A percentile compares a stretch with the other conserved stretches of the same genome.
Conservation (phyloP, 2,329 filamentous ascomycete species). For the Sarocladium strictum region DNA sequence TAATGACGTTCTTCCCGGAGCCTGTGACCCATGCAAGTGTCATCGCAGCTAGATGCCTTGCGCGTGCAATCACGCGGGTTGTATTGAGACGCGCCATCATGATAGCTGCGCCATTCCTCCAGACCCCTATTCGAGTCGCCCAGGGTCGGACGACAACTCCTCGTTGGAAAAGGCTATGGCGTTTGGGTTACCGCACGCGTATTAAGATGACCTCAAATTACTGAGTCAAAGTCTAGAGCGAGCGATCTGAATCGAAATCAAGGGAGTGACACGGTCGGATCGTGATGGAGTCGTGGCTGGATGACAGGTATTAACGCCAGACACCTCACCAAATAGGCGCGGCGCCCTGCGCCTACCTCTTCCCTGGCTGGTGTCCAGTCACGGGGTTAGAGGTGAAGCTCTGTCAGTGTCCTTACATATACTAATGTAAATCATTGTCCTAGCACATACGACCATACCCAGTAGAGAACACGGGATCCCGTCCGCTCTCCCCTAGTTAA, state of each 20-base stretch:
- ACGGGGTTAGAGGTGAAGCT: neutral
- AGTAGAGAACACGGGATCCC: slow-evolving; percentile 1
- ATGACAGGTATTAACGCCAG: neutral
- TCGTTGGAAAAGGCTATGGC: neutral
- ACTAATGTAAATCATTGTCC: neutral
- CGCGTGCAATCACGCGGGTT: neutral
- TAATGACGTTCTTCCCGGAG: neutral
- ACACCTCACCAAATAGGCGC: too few relatives aligned
- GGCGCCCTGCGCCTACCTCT: too few relatives aligned
- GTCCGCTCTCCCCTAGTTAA: slow-evolving; percentile 4
- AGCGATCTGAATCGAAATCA: neutral
- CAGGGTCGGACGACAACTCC: neutral
- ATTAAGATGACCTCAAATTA: too few relatives aligned
- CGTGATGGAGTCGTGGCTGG: neutral
- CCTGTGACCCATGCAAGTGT: slow-evolving; percentile 1
- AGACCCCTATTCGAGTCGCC: slow-evolving; percentile 4
- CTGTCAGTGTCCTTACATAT: neutral
- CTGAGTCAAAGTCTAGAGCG: neutral
- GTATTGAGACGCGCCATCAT: slow-evolving; percentile 4
- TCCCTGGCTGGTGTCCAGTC: neutral
- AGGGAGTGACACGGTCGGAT: slow-evolving; percentile 1
- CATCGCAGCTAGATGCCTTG: neutral
- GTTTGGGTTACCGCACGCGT: neutral
- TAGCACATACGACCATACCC: slow-evolving; percentile 1
- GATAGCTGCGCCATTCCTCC: slow-evolving; percentile 3